phyloP scores from a whole-genome alignment of 2,329 filamentous ascomycete genomes.

The Orbilia brochopaga region DNA sequence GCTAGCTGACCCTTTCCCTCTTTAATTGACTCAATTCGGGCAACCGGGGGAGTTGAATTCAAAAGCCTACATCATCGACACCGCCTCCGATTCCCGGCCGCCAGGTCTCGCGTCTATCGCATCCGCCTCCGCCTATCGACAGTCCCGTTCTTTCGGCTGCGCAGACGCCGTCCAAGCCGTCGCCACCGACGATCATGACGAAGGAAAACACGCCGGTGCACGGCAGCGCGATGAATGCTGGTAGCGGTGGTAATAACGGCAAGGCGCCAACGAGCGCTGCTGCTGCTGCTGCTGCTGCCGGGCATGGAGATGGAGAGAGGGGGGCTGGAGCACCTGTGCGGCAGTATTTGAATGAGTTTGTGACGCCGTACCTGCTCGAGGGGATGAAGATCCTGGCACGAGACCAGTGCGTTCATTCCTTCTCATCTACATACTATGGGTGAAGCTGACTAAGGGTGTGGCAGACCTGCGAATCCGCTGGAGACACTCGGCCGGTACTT shows the following conservation, averaged over 20 bases:
- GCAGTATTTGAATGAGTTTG: constrained; percentile 55
- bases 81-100: constrained; percentile 21
- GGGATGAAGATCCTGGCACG: constrained; percentile 55
- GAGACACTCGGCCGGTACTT: constrained; percentile 38
- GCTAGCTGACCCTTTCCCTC: neutral
- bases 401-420: constrained; percentile 50
- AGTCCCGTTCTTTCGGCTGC: constrained; percentile 40
- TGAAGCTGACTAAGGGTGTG: neutral
- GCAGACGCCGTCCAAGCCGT: constrained; percentile 43
- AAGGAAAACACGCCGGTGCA: constrained; percentile 27
- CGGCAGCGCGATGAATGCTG: constrained; percentile 8
- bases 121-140: constrained; percentile 43
- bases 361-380: constrained; percentile 54
- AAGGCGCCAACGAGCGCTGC: neutral
- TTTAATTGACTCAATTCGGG: neutral
- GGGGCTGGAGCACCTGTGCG: constrained; percentile 53
- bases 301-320: constrained; percentile 13
- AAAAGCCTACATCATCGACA: constrained; percentile 25
- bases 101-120: constrained; percentile 37
- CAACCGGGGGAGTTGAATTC: too few species aligned
- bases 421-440: neutral
- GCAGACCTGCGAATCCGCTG: constrained; percentile 42
- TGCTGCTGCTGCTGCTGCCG: neutral
- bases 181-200: constrained; percentile 35
- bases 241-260: neutral